Conservation (phyloP, 805 yeast genomes). For the Clavispora santaluciae region DNA sequence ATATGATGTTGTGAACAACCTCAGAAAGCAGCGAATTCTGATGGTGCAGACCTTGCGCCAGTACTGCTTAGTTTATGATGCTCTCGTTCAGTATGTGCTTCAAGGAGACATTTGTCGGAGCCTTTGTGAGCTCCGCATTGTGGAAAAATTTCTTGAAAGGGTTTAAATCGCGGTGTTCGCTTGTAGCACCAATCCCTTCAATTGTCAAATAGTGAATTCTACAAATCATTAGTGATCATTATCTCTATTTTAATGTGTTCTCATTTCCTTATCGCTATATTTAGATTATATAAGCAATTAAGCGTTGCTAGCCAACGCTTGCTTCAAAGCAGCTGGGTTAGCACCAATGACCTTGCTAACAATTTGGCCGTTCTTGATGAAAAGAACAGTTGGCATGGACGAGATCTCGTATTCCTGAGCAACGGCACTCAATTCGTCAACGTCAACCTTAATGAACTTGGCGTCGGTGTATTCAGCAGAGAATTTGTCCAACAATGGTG, state of each 20-base stretch:
- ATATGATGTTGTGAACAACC: conserved; percentile 41
- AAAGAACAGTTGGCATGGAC: conserved; percentile 60
- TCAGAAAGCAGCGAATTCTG: conserved; percentile 49
- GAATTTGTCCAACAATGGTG: conserved; percentile 87
- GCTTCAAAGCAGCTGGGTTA: conserved; percentile 78
- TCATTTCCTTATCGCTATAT: background rate
- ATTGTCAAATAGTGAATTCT: background rate
- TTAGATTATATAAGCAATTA: conserved; percentile 18
- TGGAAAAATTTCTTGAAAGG: background rate
- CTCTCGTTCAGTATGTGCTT: conserved; percentile 13
- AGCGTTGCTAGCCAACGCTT: conserved; percentile 51
- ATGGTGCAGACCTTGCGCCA: conserved; percentile 59
- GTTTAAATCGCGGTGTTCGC: background rate
- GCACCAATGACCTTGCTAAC: conserved; percentile 85
- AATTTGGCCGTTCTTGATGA: conserved; percentile 79
- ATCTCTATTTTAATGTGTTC: background rate
- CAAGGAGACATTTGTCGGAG: background rate
- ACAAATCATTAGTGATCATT: background rate
- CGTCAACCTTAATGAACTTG: conserved; percentile 85
- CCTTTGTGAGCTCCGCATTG: background rate
- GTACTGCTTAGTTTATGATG: conserved; percentile 47
- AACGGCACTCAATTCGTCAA: conserved; percentile 74
- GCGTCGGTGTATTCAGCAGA: conserved; percentile 61
- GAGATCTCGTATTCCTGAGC: conserved; percentile 60
- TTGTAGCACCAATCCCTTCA: no score